phyloP scores from a whole-genome alignment of 108 stramenopile genomes.

The Nitzschia sp. region DNA sequence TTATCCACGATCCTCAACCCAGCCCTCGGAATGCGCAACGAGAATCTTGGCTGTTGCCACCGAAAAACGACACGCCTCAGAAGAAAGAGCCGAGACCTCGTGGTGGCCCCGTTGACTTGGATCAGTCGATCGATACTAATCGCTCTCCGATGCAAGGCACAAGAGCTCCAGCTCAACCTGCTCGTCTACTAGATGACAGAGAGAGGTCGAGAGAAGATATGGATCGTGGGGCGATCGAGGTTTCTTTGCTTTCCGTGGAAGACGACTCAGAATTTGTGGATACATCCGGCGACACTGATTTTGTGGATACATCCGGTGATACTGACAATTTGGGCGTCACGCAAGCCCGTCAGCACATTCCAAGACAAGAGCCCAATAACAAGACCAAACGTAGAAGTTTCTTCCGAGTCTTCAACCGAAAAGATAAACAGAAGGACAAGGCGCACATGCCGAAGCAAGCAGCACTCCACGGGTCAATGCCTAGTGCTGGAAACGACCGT shows the following conservation, averaged over 20 bases:
- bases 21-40: background rate
- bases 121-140: background rate
- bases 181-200: background rate
- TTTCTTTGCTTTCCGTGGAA: background rate
- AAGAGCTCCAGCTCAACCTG: too few species aligned
- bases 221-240: slow-evolving; percentile 17
- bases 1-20: too few species aligned
- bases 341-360: too few species aligned
- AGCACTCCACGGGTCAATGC: background rate
- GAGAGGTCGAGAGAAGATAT: background rate
- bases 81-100: background rate
- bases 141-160: background rate
- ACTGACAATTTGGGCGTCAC: too few species aligned
- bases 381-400: slow-evolving; percentile 22
- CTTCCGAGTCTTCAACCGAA: slow-evolving; percentile 26
- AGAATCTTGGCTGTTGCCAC: background rate
- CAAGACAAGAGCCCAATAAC: too few species aligned
- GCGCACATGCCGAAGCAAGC: background rate
- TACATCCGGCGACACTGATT: background rate
- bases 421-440: slow-evolving; percentile 23
- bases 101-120: slow-evolving; percentile 1
- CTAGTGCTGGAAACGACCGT: background rate
- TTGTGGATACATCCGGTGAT: too few species aligned
- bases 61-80: background rate
- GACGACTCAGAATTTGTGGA: background rate